Evolutionary conservation across 257 asterid species (phyloP).

Genomic region (Solanum commersonii): DNA sequence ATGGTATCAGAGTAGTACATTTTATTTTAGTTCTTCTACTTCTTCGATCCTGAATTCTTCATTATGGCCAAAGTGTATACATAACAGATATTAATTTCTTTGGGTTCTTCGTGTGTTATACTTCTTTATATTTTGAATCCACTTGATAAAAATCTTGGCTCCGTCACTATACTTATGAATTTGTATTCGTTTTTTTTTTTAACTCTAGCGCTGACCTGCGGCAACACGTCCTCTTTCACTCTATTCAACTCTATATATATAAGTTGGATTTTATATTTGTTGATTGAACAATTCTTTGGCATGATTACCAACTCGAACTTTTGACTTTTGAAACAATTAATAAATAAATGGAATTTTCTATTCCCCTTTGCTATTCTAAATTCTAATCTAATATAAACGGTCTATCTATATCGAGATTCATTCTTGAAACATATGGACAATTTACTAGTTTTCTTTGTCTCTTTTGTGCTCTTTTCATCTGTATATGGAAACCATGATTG

Average conservation of each 20-base stretch:
- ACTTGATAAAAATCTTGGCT: neutral
- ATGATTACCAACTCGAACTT: neutral
- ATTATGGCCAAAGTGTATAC: neutral
- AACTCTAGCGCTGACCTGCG: neutral
- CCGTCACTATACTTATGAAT: neutral
- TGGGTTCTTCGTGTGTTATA: neutral
- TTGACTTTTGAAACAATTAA: neutral
- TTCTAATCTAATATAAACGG: neutral
- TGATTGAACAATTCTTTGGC: neutral
- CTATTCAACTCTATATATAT: neutral
- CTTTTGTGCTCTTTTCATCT: neutral
- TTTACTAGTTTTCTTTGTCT: neutral
- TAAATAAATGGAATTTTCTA: neutral
- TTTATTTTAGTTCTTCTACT: neutral
- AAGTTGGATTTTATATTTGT: neutral
- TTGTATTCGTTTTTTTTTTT: neutral
- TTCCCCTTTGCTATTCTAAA: neutral
- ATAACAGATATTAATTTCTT: too few species aligned
- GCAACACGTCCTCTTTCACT: neutral
- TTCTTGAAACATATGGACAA: conserved; percentile 1
- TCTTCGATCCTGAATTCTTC: neutral
- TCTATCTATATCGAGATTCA: neutral
- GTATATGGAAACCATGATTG: conserved; percentile 28
- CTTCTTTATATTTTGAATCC: neutral
- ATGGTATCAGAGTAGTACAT: neutral